These are phyloP conservation scores for Citrus maxima DNA, from an alignment of 345 rosid genomes.

Conservation along the genomic window DNA sequence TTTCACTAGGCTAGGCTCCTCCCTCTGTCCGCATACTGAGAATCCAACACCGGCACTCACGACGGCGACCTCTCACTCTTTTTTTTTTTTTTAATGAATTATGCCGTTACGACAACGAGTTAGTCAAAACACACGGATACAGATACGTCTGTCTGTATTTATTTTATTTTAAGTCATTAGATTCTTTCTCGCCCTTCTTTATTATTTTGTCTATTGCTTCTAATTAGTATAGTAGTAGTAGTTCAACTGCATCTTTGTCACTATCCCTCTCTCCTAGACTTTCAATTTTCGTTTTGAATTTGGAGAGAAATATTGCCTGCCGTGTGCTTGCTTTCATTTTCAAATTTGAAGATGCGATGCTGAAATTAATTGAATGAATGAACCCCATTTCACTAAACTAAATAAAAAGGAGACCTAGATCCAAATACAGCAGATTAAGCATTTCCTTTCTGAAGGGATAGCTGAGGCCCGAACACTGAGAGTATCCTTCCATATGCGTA, in stretches of 20 bases:
- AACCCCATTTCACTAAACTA: background rate
- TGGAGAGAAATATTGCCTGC: background rate
- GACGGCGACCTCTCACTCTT: too few relatives aligned
- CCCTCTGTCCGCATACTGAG: too few relatives aligned
- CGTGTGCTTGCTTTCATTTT: background rate
- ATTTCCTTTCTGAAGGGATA: background rate
- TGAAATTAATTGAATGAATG: background rate
- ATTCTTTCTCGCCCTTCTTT: background rate
- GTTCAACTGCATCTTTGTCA: slow-evolving; percentile 43
- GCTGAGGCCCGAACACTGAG: background rate
- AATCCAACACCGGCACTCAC: too few relatives aligned
- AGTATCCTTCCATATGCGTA: background rate
- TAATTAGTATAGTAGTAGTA: background rate
- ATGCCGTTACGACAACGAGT: too few relatives aligned
- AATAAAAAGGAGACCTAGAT: background rate
- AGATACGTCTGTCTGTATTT: too few relatives aligned
- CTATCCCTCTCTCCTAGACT: slow-evolving; percentile 13
- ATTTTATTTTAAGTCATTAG: background rate
- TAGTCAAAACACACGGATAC: too few relatives aligned
- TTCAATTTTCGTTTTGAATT: slow-evolving; percentile 22
- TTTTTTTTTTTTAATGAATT: too few relatives aligned
- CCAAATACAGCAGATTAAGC: too few relatives aligned
- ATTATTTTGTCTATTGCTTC: slow-evolving; percentile 8
- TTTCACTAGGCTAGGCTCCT: too few relatives aligned
- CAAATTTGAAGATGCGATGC: background rate